Conservation (phyloP, 768 basidiomycete species). For the Russula brevipes region DNA sequence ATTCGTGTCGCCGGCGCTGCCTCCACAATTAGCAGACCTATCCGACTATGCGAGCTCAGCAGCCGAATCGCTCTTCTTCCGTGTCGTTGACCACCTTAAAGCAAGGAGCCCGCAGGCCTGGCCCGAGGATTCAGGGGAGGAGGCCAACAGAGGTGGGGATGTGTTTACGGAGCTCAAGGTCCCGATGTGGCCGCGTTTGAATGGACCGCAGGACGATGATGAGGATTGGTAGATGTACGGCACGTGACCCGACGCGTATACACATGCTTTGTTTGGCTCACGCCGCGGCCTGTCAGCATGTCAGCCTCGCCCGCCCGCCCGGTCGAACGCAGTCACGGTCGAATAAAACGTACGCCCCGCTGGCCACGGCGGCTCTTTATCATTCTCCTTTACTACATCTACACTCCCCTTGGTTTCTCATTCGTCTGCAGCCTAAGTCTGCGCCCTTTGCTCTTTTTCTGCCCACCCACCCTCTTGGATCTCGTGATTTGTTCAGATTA, state of each 20-base stretch:
- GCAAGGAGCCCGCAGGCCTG: constrained; percentile 14
- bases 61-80: constrained; percentile 23
- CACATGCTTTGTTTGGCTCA: not conserved
- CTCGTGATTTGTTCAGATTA: constrained; percentile 15
- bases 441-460: constrained; percentile 10
- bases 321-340: not conserved
- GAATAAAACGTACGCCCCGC: constrained; percentile 12
- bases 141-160: constrained; percentile 10
- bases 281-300: not conserved
- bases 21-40: constrained; percentile 8
- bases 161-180: constrained; percentile 23
- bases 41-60: constrained; percentile 21
- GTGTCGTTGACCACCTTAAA: constrained; percentile 16
- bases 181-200: constrained; percentile 22
- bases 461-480: not conserved
- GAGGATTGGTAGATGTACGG: not conserved
- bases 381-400: constrained; percentile 13
- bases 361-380: constrained; percentile 1
- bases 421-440: constrained; percentile 18
- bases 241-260: constrained; percentile 22
- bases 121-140: not conserved
- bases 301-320: constrained; percentile 5
- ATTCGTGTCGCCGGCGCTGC: constrained; percentile 13
- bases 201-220: constrained; percentile 14
- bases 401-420: not conserved